These are phyloP conservation scores for Dactylellina sp. DNA, from an alignment of 2,329 filamentous ascomycete genomes.

Conservation along the genomic window DNA sequence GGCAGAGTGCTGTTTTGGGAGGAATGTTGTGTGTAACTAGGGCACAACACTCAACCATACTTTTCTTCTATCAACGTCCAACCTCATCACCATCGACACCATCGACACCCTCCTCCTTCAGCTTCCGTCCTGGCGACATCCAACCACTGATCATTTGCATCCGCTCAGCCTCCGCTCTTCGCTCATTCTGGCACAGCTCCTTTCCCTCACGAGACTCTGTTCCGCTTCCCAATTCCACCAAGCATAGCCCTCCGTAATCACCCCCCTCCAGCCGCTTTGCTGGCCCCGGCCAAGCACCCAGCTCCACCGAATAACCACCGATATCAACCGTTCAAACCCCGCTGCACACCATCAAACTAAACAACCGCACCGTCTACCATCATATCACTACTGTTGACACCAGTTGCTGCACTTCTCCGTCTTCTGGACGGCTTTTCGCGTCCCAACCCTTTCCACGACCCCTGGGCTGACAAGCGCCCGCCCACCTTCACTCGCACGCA, in stretches of 20 bases:
- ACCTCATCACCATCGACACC: slow-evolving; percentile 24
- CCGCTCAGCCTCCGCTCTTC: slow-evolving; percentile 7
- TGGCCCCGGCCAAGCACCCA: slow-evolving; percentile 29
- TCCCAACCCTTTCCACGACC: slow-evolving; percentile 19
- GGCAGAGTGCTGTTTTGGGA: too few relatives aligned
- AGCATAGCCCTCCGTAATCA: slow-evolving; percentile 6
- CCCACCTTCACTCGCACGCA: slow-evolving; percentile 4
- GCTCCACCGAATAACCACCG: slow-evolving; percentile 12
- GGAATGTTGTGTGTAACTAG: background rate
- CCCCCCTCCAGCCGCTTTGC: slow-evolving; percentile 40
- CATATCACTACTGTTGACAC: slow-evolving; percentile 3
- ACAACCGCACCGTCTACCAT: background rate
- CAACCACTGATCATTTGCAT: background rate
- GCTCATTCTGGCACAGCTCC: background rate
- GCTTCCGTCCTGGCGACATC: slow-evolving; percentile 40
- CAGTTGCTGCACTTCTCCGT: slow-evolving; percentile 17
- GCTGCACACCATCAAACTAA: background rate
- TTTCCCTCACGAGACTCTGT: slow-evolving; percentile 3
- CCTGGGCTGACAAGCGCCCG: slow-evolving; percentile 28
- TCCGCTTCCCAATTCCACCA: slow-evolving; percentile 19
- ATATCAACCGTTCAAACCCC: background rate
- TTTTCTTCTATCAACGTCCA: slow-evolving; percentile 17
- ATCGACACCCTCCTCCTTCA: background rate
- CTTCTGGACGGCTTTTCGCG: slow-evolving; percentile 46
- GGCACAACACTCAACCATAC: background rate